These are phyloP conservation scores for Closterium sp. DNA, from an alignment of 139 green algal genomes.

Conservation along the genomic window DNA sequence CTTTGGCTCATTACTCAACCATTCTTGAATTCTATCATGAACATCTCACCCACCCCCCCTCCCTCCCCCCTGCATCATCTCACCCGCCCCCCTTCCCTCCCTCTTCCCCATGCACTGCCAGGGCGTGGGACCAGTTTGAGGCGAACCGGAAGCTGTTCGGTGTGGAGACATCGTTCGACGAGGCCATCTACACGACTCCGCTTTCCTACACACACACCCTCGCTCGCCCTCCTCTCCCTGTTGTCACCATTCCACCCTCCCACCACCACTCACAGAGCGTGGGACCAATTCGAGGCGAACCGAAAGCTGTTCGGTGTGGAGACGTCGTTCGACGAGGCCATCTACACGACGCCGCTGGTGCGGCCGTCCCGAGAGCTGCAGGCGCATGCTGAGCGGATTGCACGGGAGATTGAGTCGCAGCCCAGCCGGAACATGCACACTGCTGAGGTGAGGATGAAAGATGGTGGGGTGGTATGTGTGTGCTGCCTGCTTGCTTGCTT, in stretches of 20 bases:
- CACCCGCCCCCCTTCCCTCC: not conserved
- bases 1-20: too few species aligned
- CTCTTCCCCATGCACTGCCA: not conserved
- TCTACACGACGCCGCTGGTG: slow-evolving; percentile 78
- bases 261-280: slow-evolving; percentile 34
- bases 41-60: too few species aligned
- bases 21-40: too few species aligned
- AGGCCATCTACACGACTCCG: slow-evolving; percentile 78
- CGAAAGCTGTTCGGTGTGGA: slow-evolving; percentile 77
- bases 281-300: slow-evolving; percentile 93
- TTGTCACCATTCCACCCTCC: not conserved
- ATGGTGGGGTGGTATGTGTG: too few species aligned
- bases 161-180: slow-evolving; percentile 71
- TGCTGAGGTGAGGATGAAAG: slow-evolving; percentile 56
- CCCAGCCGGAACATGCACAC: slow-evolving; percentile 69
- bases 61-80: too few species aligned
- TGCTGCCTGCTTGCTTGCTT: too few species aligned
- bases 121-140: slow-evolving; percentile 72
- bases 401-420: slow-evolving; percentile 73
- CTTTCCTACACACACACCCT: too few species aligned
- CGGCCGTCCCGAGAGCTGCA: slow-evolving; percentile 57
- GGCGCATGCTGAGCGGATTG: slow-evolving; percentile 72
- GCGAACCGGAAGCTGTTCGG: slow-evolving; percentile 81
- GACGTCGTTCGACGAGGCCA: slow-evolving; percentile 74
- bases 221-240: not conserved